Evolutionary conservation across 495 filamentous ascomycete species (phyloP), one percentile per base, ranked within the genome.

Genomic region (Pseudomonodictys pantanalensis): DNA sequence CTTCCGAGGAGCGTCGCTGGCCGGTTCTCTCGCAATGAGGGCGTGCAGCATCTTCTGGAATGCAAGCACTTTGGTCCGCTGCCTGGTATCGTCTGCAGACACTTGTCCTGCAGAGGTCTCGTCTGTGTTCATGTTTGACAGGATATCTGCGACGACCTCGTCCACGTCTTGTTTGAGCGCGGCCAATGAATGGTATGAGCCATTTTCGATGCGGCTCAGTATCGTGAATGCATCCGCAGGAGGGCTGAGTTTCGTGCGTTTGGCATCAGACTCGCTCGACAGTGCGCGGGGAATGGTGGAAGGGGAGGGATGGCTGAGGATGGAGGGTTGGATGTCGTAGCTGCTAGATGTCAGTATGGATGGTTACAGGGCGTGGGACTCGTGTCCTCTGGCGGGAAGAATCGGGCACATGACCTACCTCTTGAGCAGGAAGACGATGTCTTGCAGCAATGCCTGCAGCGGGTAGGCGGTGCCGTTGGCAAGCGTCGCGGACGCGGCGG

Each of bases 281-380:
- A 43, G 15, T 33, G 60, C 48, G 30, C 60, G 58, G 24, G 46
- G 3, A 15, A 39, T 18, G 6, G 24, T 46, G 17, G 53, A 59
- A n/a, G 32, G 38, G 12, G 65, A 25, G 29, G 67, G 47, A 25
- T 56, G 57, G 17, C 66, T 39, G 2, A 75, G 64, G 50, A 74
- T 69, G 2, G 72, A 74, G 3, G 72, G 73, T 5, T 52, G 35
- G 25, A 69, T 71, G 56, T 75, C 73, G 48, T 67, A 60, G 53
- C 71, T 73, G 49, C 32, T 7, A 47, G 12, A 20, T 38, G 49
- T 39, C 7, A 23, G 32, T 26, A 65, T 52, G 24, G 44, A 4
- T 32, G 17, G 42, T 15, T 11, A 23, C 32, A 6, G 18, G n/a
- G 3, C 15, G 30, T 12, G 41, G 3, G 17, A 35, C 11, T 30